phyloP scores from a whole-genome alignment of 768 basidiomycete species.

The Podaxis pistillaris region DNA sequence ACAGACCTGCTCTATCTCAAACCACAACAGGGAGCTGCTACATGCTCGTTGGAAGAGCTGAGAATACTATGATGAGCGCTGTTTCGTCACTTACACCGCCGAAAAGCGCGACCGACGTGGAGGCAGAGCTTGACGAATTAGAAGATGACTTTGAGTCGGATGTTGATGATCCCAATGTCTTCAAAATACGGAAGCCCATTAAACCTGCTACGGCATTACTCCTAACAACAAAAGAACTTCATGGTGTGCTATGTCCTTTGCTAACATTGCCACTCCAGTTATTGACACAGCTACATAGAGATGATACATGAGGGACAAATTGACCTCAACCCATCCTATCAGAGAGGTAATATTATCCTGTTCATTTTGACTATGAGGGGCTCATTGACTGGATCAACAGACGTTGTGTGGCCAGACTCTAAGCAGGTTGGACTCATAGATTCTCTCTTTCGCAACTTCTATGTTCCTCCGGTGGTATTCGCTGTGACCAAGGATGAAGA shows the following conservation, averaged over 20 bases:
- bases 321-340: conserved; percentile 55
- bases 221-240: conserved; percentile 44
- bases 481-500: conserved; percentile 55
- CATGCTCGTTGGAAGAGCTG: neutral
- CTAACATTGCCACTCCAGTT: neutral
- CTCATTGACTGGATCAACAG: conserved; percentile 31
- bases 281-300: conserved; percentile 30
- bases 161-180: conserved; percentile 36
- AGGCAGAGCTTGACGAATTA: conserved; percentile 44
- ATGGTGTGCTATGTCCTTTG: conserved; percentile 34
- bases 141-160: conserved; percentile 45
- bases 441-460: conserved; percentile 75
- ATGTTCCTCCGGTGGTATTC: conserved; percentile 79
- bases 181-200: conserved; percentile 42
- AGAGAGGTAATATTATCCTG: conserved; percentile 13
- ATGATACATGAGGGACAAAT: conserved; percentile 69
- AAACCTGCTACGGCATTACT: conserved; percentile 37
- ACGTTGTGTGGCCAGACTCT: conserved; percentile 71
- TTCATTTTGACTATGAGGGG: neutral
- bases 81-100: conserved; percentile 3
- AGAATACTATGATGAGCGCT: neutral
- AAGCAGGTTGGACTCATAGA: conserved; percentile 77
- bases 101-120: conserved; percentile 7
- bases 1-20: neutral
- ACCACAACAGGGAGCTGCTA: neutral